Base-by-base conservation (phyloP, 192 early-diverging fungal species). In the Kickxella alabastrina region DNA sequence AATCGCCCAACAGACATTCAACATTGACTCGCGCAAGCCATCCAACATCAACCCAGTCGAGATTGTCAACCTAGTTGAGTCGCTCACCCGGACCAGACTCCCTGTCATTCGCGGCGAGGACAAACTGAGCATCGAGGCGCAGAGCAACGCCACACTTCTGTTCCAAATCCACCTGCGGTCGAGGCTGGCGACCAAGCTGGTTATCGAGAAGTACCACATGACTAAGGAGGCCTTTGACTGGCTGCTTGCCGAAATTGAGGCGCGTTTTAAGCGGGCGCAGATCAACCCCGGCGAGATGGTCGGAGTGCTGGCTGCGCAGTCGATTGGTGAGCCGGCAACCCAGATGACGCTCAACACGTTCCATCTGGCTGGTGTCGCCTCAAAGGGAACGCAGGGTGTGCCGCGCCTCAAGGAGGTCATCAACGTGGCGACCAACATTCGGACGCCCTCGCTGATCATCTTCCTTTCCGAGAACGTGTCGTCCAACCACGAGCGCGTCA, bases 331-430 rank as follows among this genome's bases (percentile, higher is more conserved):
- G 74, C 96, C 96, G 26, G 92, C 94, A 3, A 99, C 96, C 36
- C 96, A 99, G 66, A 99, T 99, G 96, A 99, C 96, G 27, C 74
- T 99, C 42, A 99, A 99, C 62, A 99, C 96, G 37, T 99, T 99
- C 91, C 96, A 99, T 83, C 89, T 89, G 75, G 96, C 96, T 49
- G 96, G 96, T 90, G 93, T 97, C 39, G 85, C 86, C 21, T 91
- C 89, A 50, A 95, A 94, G 80, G 96, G 96, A 9, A 98, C 93
- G 9, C 85, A 91, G 45, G 96, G 96, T 81, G 94, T 99, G 28
- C 96, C 96, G 44, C 91, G 96, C 78, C 68, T 99, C 52, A 96
- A 96, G 82, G 96, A 99, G 79, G 92, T 99, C 53, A 97, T 99
- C 79, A 99, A 97, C 77, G 92, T 96, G 14, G 93, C 96, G 24